Evolutionary conservation across 306 rosid genomes (phyloP), one percentile per base, ranked within the genome.

Genomic region (Quercus dentata): DNA sequence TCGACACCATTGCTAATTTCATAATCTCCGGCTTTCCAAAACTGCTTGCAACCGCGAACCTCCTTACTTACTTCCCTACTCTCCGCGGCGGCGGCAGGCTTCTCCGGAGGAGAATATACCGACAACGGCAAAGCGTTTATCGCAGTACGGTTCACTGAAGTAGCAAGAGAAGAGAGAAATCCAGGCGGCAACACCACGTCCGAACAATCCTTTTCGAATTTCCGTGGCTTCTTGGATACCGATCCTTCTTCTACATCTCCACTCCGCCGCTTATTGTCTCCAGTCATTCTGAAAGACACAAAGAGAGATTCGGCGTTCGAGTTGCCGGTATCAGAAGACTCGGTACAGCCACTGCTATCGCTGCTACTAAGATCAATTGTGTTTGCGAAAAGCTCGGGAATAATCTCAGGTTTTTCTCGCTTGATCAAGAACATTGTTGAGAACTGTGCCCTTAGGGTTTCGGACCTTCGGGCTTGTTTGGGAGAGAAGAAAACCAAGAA

Each of bases 21-120:
- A 7, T 46, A 73, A 52, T 73, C 76, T 14, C 76, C 76, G 7
- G 76, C 76, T 73, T 73, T 73, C 76, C 76, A 73, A 56, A 73
- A 73, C 44, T 73, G 76, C 76, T 51, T 73, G 23, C 76, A 54
- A 21, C 46, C 13, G 21, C 19, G 44, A 30, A 17, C 41, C 31
- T 28, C 46, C 12, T 11, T 10, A 0, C 6, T 31, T 64, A 41
- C 41, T 64, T 28, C 11, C 70, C 7, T 64, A 28, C 33, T 17
- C 18, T 30, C 46, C 46, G 18, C 21, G 5, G 31, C 70, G 18
- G 18, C 20, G 1, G 15, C 44, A 4, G 70, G 46, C 46, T 41
- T 41, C 46, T 8, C 46, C 46, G 46, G 12, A 8, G 46, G 70
- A 64, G 20, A 4, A 30, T 18, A 28, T 20, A 31, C 44, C 6